These are phyloP conservation scores for Conticribra guillardii DNA, from an alignment of 108 stramenopile genomes.

Conservation along the genomic window DNA sequence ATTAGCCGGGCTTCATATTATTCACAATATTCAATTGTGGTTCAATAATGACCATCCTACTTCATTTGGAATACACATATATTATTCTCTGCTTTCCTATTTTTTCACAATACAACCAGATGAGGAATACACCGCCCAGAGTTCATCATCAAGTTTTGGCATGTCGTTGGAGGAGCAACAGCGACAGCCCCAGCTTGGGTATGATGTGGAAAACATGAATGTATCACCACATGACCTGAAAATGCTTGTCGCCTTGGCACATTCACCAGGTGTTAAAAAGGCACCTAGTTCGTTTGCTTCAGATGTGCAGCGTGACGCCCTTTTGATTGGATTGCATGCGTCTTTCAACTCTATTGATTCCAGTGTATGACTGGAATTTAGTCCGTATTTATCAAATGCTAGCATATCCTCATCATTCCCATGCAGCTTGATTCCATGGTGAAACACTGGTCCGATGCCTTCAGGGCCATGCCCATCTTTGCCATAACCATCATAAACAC, in stretches of 20 bases:
- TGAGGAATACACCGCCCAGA: not conserved
- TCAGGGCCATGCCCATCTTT: not conserved
- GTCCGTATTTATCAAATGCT: no score
- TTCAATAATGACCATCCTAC: no score
- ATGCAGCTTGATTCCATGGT: not conserved
- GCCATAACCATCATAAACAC: not conserved
- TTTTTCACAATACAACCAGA: not conserved
- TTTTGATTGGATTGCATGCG: not conserved
- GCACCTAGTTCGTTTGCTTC: not conserved
- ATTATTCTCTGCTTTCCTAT: no score
- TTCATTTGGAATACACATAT: no score
- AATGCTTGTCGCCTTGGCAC: not conserved
- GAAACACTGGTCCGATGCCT: not conserved
- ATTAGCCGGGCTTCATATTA: no score
- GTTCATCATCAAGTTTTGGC: not conserved
- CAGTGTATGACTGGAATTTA: not conserved
- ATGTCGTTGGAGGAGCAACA: not conserved
- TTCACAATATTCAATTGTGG: no score
- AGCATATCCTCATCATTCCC: not conserved
- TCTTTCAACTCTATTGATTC: not conserved
- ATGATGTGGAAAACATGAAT: not conserved
- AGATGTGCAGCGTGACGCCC: not conserved
- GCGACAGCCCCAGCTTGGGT: not conserved
- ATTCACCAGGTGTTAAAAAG: not conserved
- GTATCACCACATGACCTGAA: not conserved